phyloP scores from a whole-genome alignment of 1,284 basidiomycete genomes.

The Trametes sp. region DNA sequence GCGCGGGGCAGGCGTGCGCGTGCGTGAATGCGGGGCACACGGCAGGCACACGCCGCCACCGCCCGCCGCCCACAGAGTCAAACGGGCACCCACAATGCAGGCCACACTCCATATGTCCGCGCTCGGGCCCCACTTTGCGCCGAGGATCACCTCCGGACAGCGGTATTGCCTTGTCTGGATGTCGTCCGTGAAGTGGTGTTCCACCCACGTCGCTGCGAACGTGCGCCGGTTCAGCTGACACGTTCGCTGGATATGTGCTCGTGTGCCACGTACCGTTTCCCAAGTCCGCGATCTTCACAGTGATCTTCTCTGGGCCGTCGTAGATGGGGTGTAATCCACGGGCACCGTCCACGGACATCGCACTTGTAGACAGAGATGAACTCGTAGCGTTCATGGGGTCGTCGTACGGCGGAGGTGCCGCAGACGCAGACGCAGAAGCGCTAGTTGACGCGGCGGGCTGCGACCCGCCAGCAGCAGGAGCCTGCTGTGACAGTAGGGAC shows the following conservation, averaged over 20 bases:
- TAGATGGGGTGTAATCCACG: constrained; percentile 27
- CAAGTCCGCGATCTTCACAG: constrained; percentile 98
- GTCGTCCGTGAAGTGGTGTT: constrained; percentile 95
- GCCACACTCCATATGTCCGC: constrained; percentile 98
- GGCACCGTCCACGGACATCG: constrained; percentile 48
- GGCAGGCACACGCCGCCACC: constrained; percentile 6
- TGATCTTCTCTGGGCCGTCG: constrained; percentile 78
- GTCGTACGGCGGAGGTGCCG: constrained; percentile 33
- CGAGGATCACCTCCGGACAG: constrained; percentile 96
- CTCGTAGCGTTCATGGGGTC: constrained; percentile 27
- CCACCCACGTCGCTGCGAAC: constrained; percentile 79
- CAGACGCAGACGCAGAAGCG: neutral
- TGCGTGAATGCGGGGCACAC: neutral
- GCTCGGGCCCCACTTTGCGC: constrained; percentile 92
- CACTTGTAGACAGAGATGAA: constrained; percentile 45
- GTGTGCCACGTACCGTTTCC: constrained; percentile 75
- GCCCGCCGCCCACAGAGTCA: constrained; percentile 14
- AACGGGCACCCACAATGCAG: constrained; percentile 74
- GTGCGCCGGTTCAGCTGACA: constrained; percentile 5
- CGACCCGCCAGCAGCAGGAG: constrained; percentile 45
- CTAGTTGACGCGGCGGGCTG: constrained; percentile 27
- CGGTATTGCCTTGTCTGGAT: constrained; percentile 98
- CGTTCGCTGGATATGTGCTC: constrained; percentile 12
- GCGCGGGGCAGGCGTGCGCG: neutral
- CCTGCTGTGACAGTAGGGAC: constrained; percentile 84